A percentile compares a stretch with the other conserved stretches of the same genome.
These are phyloP conservation scores for Pichia insulana DNA, from an alignment of 805 yeast species.

Conservation along the genomic window DNA sequence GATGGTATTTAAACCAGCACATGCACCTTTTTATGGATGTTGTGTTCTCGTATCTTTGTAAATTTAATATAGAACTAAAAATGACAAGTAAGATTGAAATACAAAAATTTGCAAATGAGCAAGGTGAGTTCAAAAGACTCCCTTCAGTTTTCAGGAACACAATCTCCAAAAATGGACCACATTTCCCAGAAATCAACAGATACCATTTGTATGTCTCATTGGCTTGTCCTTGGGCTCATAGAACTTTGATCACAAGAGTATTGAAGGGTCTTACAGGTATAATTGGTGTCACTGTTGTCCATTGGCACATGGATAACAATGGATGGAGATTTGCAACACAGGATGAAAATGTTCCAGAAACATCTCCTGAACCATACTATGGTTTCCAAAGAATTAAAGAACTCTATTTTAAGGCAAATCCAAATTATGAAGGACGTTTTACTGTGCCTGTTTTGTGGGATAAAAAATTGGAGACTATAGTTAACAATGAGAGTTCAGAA, in stretches of 20 bases:
- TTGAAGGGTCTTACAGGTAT: constrained; percentile 65
- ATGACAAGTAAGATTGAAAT: constrained; percentile 29
- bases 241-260: constrained; percentile 64
- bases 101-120: constrained; percentile 39
- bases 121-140: constrained; percentile 50
- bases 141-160: constrained; percentile 49
- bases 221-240: constrained; percentile 97
- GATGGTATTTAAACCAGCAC: no score
- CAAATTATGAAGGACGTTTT: constrained; percentile 70
- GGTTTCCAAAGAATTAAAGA: constrained; percentile 55
- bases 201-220: constrained; percentile 81
- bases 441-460: constrained; percentile 96
- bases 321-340: constrained; percentile 76
- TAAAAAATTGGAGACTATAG: constrained; percentile 70
- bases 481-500: constrained; percentile 86
- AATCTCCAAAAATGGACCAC: constrained; percentile 48
- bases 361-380: constrained; percentile 53
- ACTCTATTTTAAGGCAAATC: constrained; percentile 65
- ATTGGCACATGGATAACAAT: constrained; percentile 78
- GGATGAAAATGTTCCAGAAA: constrained; percentile 35
- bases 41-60: no score
- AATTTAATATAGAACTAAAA: not conserved
- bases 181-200: constrained; percentile 69
- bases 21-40: no score
- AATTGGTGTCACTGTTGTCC: constrained; percentile 69